Evolutionary conservation across 2,329 filamentous ascomycete genomes (phyloP).

Genomic region (Aspergillaceae sp.): DNA sequence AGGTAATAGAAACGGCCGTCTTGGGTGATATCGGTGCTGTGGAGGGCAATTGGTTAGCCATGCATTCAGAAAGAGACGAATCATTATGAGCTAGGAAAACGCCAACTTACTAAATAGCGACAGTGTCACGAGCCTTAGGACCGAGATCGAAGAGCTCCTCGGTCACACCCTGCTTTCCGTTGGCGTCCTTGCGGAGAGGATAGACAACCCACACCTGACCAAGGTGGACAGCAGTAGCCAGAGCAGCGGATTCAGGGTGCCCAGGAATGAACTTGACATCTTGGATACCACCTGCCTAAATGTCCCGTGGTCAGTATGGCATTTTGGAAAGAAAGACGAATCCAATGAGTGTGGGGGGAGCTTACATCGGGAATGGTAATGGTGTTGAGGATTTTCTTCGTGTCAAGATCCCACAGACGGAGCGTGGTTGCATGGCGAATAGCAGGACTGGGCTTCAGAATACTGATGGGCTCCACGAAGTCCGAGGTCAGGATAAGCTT

Average conservation of each 20-base stretch:
- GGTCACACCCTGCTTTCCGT: slow-evolving; percentile 50
- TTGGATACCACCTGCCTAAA: slow-evolving; percentile 50
- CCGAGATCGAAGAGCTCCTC: slow-evolving; percentile 53
- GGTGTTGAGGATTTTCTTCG: slow-evolving; percentile 50
- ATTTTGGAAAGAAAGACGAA: not conserved
- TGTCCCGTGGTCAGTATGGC: too few relatives aligned
- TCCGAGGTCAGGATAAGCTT: slow-evolving; percentile 54
- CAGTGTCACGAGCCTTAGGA: slow-evolving; percentile 45
- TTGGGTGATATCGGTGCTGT: slow-evolving; percentile 47
- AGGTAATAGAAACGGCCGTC: slow-evolving; percentile 53
- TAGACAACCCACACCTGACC: slow-evolving; percentile 60
- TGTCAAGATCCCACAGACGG: slow-evolving; percentile 49
- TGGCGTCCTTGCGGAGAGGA: slow-evolving; percentile 47
- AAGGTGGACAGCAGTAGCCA: slow-evolving; percentile 52
- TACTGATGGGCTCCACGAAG: slow-evolving; percentile 54
- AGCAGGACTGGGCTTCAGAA: slow-evolving; percentile 51
- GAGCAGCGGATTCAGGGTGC: slow-evolving; percentile 49
- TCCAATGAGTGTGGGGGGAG: not conserved
- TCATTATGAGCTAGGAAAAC: not conserved
- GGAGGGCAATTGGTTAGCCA: slow-evolving; percentile 1
- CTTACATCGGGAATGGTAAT: slow-evolving; percentile 51
- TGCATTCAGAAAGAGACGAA: not conserved
- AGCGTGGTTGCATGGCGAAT: slow-evolving; percentile 50
- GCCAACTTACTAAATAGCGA: slow-evolving; percentile 46
- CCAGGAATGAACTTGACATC: slow-evolving; percentile 59